Evolutionary conservation across 768 basidiomycete species (phyloP), one percentile per base, ranked within the genome.

Genomic region (Lyophyllum decastes): DNA sequence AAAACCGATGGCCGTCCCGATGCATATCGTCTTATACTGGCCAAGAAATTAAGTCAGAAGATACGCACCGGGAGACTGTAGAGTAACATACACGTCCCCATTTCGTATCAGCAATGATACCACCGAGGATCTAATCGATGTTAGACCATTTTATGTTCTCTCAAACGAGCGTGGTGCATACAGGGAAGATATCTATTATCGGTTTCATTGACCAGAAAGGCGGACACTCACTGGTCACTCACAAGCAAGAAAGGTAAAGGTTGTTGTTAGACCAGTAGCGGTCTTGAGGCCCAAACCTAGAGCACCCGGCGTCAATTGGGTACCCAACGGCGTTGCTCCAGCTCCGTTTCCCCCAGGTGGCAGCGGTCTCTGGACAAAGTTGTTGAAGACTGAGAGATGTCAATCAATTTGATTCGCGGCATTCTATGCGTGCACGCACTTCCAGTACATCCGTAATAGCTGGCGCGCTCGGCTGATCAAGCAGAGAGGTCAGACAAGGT

Each of bases 61-160:
- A 24, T 21, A 8, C 14, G 17, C n/a, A n/a, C 10, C 7, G 16
- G 21, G 24, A 24, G 35, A n/a, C 1, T 12, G 45, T 22, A 22
- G 14, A 40, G 4, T 3, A 14, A 54, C 61, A 51, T 21, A 62
- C 61, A 2, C 76, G 72, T 24, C 78, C 78, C 66, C 70, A 72
- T 64, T 72, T 70, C 3, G 74, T 69, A 62, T 77, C 76, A 40
- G 78, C 74, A 48, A 77, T 58, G 24, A 69, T 73, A 7, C 73
- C 76, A n/a, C 73, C 75, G 17, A 67, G 51, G 47, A 78, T 68
- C 24, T 73, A 70, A 17, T 6, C 11, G 1, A 0, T 12, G 11
- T 57, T 8, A 30, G 30, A 49, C 7, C 2, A 25, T 50, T 38
- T n/a, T n/a, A n/a, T 33, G 30, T 33, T 33, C 30, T 33, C 30